A percentile compares a stretch with the other conserved stretches of the same genome.
Evolutionary conservation across 1,284 basidiomycete species (phyloP).

Genomic region (Farysia itapuensis): DNA sequence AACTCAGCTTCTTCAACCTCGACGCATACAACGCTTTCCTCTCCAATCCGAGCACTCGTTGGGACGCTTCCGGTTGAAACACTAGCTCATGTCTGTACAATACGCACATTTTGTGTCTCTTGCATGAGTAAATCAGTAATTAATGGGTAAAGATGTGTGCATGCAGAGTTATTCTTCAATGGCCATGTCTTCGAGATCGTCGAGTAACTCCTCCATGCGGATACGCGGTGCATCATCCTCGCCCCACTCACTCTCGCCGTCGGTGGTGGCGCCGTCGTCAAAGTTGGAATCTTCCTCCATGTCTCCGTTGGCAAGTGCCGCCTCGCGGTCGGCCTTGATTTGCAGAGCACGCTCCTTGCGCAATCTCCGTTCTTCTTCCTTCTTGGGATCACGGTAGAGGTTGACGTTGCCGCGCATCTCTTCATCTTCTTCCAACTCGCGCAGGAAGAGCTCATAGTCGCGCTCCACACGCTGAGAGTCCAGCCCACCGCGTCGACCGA

Average conservation of each 20-base stretch:
- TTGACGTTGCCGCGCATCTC: constrained; percentile 88
- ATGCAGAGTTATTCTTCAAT: constrained; percentile 27
- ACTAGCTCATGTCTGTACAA: too few species aligned
- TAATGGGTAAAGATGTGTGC: too few species aligned
- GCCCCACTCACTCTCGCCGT: constrained; percentile 71
- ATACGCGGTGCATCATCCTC: constrained; percentile 66
- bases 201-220: constrained; percentile 81
- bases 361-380: constrained; percentile 45
- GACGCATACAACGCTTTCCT: constrained; percentile 51
- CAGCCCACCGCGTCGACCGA: constrained; percentile 83
- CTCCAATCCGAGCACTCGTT: constrained; percentile 47
- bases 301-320: constrained; percentile 62
- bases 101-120: too few species aligned
- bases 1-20: constrained; percentile 53
- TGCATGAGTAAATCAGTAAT: too few species aligned
- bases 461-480: constrained; percentile 92
- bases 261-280: constrained; percentile 54
- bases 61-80: constrained; percentile 38
- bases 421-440: constrained; percentile 93
- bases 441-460: constrained; percentile 94
- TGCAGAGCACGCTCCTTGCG: constrained; percentile 55
- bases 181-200: constrained; percentile 74
- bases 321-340: constrained; percentile 49
- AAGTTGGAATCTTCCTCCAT: constrained; percentile 61
- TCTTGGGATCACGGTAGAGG: constrained; percentile 71